Evolutionary conservation across 2,329 filamentous ascomycete genomes (phyloP), one percentile per base, ranked within the genome.

Genomic region (Penicillium paneum): DNA sequence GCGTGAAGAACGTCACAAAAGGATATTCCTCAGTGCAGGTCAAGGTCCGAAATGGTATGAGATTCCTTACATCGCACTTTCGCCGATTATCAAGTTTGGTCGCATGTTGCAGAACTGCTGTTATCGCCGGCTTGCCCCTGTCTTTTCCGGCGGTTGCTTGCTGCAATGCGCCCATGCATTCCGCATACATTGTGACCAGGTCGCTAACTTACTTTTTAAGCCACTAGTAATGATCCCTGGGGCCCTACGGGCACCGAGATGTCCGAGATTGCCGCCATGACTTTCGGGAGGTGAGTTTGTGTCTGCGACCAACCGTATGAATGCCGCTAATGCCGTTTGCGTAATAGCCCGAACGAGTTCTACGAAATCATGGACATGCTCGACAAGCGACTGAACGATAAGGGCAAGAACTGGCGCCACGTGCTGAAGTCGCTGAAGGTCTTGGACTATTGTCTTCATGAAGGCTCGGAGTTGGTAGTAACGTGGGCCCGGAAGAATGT

Each of bases 291-390:
- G 93, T 97, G 86, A 69, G 88, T 43, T 76, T 76, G 42, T 41
- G 46, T 17, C 53, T 43, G 39, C 21, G 28, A 40, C 2, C 24
- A 19, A 39, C 48, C 32, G 10, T n/a, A 32, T 55, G 48, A 21
- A 15, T 8, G 8, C 41, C 49, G 29, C 56, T 59, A 56, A 64
- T 53, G 6, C 44, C 36, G 38, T 46, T 54, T 36, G 43, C 34
- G 38, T 54, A 55, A 49, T 65, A 96, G 93, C 71, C 92, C 91
- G 34, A 93, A 89, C 75, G 94, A 97, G 74, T 99, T 99, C 78
- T 96, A 96, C 79, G 93, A 99, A 73, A 97, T 99, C 68, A 96
- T 99, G 88, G 94, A 99, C 74, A 99, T 99, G 91, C 81, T 99
- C 64, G 94, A 99, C 77, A 97, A 97, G 80, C 88, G 94, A 64